phyloP scores from a whole-genome alignment of 495 filamentous ascomycete species.

The Neurospora sp. region DNA sequence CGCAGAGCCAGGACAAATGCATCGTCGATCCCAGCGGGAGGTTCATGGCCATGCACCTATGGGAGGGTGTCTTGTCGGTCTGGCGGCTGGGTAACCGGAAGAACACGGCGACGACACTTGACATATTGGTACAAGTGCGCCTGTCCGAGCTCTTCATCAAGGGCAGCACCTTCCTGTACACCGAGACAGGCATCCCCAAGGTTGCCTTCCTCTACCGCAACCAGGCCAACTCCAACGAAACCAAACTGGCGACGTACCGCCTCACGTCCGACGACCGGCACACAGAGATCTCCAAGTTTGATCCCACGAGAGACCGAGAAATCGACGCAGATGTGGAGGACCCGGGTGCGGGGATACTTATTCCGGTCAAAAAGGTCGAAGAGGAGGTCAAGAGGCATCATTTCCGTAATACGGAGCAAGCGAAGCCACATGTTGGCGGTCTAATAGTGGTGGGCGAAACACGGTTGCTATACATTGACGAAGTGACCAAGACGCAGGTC shows the following conservation, averaged over 20 bases:
- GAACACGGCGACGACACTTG: slow-evolving; percentile 45
- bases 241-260: slow-evolving; percentile 51
- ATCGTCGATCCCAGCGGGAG: slow-evolving; percentile 72
- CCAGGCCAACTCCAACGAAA: slow-evolving; percentile 48
- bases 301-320: slow-evolving; percentile 36
- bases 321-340: slow-evolving; percentile 54
- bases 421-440: slow-evolving; percentile 49
- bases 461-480: slow-evolving; percentile 70
- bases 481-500: slow-evolving; percentile 51
- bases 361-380: slow-evolving; percentile 60
- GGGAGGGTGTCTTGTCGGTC: slow-evolving; percentile 79
- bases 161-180: slow-evolving; percentile 70
- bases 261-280: slow-evolving; percentile 42
- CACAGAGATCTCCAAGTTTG: slow-evolving; percentile 33
- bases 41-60: slow-evolving; percentile 78
- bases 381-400: slow-evolving; percentile 42
- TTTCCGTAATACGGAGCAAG: slow-evolving; percentile 35
- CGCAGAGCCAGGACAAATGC: slow-evolving; percentile 64
- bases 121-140: slow-evolving; percentile 59
- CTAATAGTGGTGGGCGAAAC: slow-evolving; percentile 81
- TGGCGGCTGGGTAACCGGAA: slow-evolving; percentile 47
- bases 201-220: slow-evolving; percentile 80
- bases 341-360: slow-evolving; percentile 65
- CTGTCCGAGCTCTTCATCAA: slow-evolving; percentile 83
- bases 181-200: slow-evolving; percentile 59